Base-by-base conservation (phyloP, 228 moss, liverwort and hornwort genomes). In the Sphagnum magellanicum region DNA sequence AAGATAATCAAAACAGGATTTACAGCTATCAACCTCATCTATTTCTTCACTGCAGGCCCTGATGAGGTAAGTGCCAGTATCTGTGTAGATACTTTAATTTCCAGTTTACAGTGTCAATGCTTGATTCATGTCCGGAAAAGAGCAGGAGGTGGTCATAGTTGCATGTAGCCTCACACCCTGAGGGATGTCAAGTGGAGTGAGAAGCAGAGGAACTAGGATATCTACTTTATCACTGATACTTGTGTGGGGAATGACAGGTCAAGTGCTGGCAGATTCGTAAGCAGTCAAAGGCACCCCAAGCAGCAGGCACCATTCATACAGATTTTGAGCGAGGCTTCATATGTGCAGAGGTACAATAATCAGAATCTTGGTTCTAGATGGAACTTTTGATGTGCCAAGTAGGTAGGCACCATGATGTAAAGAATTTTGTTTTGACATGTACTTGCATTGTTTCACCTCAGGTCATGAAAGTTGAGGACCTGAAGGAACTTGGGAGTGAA, bases 201-300 rank as follows among this genome's bases (percentile, higher is more conserved):
- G 32, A 32, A 32, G 32, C 32, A 32, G 32, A 32, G 32, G 3
- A 32, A 32, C 32, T 32, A 32, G 32, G 32, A 32, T 32, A 32
- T 32, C 32, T 32, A 32, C 32, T 32, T 3, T 32, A 32, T 32
- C 32, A 32, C 32, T 32, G 32, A 32, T 32, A 32, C 32, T 32
- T 32, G 32, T 32, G 32, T 32, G 32, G 55, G 55, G 60, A 63
- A 49, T 71, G 17, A 49, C 72, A 94, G 91, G 98, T 98, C 53
- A 98, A 98, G 78, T 98, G 98, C 76, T 98, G 98, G 98, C 94
- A 94, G 79, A 94, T 98, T 64, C 78, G 98, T 74, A 98, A 84
- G 71, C 98, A 82, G 60, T 90, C 94, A 5, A 98, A 94, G 76
- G 98, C 94, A 62, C 98, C 98, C 17, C 98, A 98, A 77, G 98